These are phyloP conservation scores for Citrus reticulata DNA, from an alignment of 345 rosid genomes.

Conservation along the genomic window DNA sequence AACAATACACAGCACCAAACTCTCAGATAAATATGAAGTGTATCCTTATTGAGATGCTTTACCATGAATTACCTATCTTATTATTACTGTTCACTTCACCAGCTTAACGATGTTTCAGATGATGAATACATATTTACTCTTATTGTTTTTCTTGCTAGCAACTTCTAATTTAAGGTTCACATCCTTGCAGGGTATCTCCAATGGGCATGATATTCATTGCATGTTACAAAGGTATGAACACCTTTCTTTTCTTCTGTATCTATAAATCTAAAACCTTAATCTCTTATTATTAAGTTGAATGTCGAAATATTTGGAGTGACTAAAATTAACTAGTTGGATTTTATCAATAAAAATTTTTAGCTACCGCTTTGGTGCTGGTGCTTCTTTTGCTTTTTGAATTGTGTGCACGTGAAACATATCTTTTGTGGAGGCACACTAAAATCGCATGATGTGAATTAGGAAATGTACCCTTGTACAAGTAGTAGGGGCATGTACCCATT, in stretches of 20 bases:
- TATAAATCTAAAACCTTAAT: background rate
- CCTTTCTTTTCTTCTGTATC: conserved; percentile 1
- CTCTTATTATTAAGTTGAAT: background rate
- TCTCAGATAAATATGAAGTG: background rate
- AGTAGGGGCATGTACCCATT: too few relatives aligned
- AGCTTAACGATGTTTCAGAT: background rate
- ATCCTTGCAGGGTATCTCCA: conserved; percentile 67
- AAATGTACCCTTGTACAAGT: too few relatives aligned
- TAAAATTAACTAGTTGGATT: background rate
- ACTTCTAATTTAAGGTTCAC: conserved; percentile 9
- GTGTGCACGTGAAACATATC: background rate
- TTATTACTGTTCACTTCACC: background rate
- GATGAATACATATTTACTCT: background rate
- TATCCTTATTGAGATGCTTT: background rate
- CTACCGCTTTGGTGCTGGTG: too few relatives aligned
- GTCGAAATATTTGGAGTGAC: background rate
- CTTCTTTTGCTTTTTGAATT: background rate
- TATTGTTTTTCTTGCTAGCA: background rate
- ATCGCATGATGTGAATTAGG: too few relatives aligned
- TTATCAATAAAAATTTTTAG: background rate
- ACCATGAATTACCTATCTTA: background rate
- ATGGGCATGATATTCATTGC: conserved; percentile 99
- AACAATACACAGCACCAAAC: background rate
- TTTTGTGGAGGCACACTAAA: background rate
- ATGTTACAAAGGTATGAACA: conserved; percentile 74